A percentile compares a stretch with the other conserved stretches of the same genome.
Evolutionary conservation across 179 eudicot genomes (phyloP).

Genomic region (Silene noctiflora): DNA sequence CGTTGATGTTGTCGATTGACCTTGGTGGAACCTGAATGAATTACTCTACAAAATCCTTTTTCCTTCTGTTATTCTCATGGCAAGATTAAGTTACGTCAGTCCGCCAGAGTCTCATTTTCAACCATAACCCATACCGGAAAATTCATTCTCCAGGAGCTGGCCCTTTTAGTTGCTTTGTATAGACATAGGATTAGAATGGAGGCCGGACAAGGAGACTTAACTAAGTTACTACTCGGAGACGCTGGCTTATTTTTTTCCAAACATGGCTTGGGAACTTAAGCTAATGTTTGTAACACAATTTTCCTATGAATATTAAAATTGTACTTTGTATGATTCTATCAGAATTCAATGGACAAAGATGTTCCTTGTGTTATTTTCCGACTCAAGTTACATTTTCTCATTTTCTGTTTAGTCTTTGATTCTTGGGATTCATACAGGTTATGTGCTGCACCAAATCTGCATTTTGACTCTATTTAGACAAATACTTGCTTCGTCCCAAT

Average conservation of each 20-base stretch:
- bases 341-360: constrained; percentile 26
- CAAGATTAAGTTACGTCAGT: constrained; percentile 4
- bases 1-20: constrained; percentile 7
- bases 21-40: neutral
- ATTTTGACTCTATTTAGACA: neutral
- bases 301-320: constrained; percentile 14
- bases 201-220: constrained; percentile 31
- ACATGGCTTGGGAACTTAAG: constrained; percentile 5
- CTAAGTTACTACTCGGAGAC: neutral
- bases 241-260: neutral
- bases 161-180: constrained; percentile 30
- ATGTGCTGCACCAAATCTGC: neutral
- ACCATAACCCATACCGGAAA: constrained; percentile 11
- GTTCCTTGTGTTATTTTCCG: constrained; percentile 17
- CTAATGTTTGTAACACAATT: constrained; percentile 18
- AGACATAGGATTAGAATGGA: constrained; percentile 26
- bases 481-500: too few relatives aligned
- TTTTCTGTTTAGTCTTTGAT: neutral
- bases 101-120: constrained; percentile 3
- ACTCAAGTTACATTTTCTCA: neutral
- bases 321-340: constrained; percentile 32
- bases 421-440: neutral
- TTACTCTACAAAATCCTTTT: neutral
- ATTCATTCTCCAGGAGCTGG: constrained; percentile 28
- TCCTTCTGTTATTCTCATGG: constrained; percentile 5